Base-by-base conservation (phyloP, 2,329 filamentous ascomycete species). In the Exophiala oligosperma region DNA sequence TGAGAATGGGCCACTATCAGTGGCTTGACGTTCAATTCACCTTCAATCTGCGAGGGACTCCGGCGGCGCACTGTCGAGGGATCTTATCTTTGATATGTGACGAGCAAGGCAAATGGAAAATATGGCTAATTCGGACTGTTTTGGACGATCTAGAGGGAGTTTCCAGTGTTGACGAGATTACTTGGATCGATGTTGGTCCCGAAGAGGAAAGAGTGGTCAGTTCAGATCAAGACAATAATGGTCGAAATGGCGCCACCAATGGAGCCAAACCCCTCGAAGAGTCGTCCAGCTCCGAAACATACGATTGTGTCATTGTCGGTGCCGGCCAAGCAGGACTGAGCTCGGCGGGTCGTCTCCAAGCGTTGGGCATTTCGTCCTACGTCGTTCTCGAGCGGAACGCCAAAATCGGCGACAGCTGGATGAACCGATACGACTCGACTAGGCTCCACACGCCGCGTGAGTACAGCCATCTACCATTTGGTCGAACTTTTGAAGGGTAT, bases 371-470 rank as follows among this genome's bases (percentile, higher is more conserved):
- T 4, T 14, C 24, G 3, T 70, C 70, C 1, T 72, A 75, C 29
- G 64, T 80, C 5, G 68, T 79, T n/a, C 68, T 80, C 44, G 78
- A 80, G 41, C 68, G 70, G 21, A 76, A 76, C 38, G 66, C 67
- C 21, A 63, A 71, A 1, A 71, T 80, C 4, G 77, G 78, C 1
- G 76, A 79, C 52, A 77, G 74, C 49, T 80, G 77, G 77, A 67
- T 69, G 1, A 70, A 74, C 43, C 70, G 78, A 49, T 80, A 81
- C 57, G 73, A 76, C 29, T 76, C 76, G 21, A 68, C 75, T 4
- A 74, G 74, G n/a, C 70, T 61, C 5, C 61, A 63, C 55, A 63
- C 61, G 1, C 47, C 52, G 3, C 51, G 55, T 5, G 61, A 63
- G 21, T 61, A 54, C 51, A 53, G 43, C 23, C 68, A 70, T 52